A percentile compares a stretch with the other conserved stretches of the same genome.
These are phyloP conservation scores for Pseudogymnoascus sp. DNA, from an alignment of 2,329 filamentous ascomycete species.

Conservation along the genomic window DNA sequence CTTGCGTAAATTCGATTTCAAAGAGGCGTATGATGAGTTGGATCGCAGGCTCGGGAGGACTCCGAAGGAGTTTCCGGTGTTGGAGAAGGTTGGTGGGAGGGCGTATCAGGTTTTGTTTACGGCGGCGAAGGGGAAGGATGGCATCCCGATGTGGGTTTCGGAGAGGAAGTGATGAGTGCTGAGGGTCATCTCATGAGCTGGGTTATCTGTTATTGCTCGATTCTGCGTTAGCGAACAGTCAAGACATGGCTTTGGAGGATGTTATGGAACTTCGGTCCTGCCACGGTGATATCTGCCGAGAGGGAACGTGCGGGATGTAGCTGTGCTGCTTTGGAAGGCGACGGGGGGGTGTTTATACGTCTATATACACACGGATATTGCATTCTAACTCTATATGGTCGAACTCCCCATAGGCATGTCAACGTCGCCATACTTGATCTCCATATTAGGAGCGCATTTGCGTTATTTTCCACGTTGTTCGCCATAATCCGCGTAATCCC, in stretches of 20 bases:
- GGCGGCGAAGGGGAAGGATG: constrained; percentile 25
- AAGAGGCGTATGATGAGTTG: constrained; percentile 32
- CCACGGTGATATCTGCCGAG: too few species aligned
- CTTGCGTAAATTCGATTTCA: constrained; percentile 42
- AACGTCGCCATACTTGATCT: background rate
- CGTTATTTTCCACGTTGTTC: background rate
- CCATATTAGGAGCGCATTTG: background rate
- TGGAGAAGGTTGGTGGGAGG: constrained; percentile 15
- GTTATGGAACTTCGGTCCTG: too few species aligned
- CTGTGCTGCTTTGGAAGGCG: background rate
- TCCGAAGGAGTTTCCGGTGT: constrained; percentile 18
- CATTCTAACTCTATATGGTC: background rate
- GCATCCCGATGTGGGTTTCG: constrained; percentile 18
- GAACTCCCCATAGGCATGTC: background rate
- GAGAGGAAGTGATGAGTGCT: background rate
- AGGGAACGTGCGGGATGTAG: background rate
- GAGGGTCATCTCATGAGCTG: background rate
- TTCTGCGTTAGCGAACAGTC: background rate
- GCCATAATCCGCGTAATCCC: background rate
- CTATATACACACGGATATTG: background rate
- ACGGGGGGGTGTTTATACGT: background rate
- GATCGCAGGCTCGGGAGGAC: constrained; percentile 20
- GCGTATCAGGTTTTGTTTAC: constrained; percentile 22
- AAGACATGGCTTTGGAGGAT: background rate
- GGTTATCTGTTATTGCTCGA: background rate